phyloP scores from a whole-genome alignment of 257 asterid genomes.

The Ophiorrhiza pumila region DNA sequence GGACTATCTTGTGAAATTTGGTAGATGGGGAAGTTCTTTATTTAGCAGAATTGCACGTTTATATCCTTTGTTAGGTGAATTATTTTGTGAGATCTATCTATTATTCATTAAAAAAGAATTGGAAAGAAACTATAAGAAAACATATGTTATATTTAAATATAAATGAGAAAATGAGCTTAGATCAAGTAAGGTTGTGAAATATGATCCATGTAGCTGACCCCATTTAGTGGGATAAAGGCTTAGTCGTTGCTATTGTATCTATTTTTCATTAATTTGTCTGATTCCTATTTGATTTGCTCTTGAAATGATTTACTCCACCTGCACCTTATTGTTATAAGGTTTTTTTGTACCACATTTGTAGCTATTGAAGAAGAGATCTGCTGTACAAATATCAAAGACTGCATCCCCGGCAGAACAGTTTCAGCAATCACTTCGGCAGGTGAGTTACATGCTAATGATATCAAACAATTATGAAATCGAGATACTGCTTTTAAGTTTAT shows the following conservation, averaged over 20 bases:
- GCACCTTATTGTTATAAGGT: constrained; percentile 62
- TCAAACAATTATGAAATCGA: constrained; percentile 1
- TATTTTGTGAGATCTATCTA: not conserved
- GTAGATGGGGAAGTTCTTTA: not conserved
- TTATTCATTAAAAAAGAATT: no score
- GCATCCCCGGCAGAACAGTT: constrained; percentile 70
- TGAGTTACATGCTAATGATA: constrained; percentile 20
- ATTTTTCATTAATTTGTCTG: not conserved
- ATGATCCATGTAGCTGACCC: no score
- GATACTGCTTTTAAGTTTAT: not conserved
- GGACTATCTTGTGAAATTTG: not conserved
- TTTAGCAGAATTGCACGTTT: not conserved
- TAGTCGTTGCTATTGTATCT: no score
- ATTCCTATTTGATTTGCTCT: constrained; percentile 29
- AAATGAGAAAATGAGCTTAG: no score
- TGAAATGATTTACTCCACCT: constrained; percentile 45
- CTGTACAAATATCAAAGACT: constrained; percentile 49
- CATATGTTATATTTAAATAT: no score
- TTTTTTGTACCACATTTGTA: constrained; percentile 63
- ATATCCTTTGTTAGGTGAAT: not conserved
- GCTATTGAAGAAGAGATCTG: constrained; percentile 75
- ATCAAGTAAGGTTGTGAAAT: no score
- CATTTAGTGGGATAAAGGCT: no score
- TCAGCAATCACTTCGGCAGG: constrained; percentile 67
- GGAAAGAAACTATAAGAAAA: no score